Evolutionary conservation across 2,329 filamentous ascomycete genomes (phyloP).

Genomic region (Zarea fungicola): DNA sequence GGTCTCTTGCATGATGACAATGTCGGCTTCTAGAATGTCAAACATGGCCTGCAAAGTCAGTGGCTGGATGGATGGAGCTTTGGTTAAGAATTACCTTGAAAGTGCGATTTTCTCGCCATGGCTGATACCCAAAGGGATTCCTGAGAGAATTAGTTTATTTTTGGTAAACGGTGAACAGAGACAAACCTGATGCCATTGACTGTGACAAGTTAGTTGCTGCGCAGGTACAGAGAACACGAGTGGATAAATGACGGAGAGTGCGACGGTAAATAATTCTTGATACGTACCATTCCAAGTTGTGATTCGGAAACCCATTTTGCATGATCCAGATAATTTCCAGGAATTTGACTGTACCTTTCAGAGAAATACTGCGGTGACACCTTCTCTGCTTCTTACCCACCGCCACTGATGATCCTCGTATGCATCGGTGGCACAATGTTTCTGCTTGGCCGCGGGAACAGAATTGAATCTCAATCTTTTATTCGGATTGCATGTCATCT

Average conservation of each 20-base stretch:
- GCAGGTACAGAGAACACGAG: too few species aligned
- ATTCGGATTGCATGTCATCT: not conserved
- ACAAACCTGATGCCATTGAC: conserved; percentile 75
- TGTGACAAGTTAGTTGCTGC: conserved; percentile 26
- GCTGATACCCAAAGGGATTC: conserved; percentile 79
- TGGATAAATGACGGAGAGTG: too few species aligned
- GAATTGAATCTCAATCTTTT: not conserved
- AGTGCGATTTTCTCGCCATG: conserved; percentile 68
- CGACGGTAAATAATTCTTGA: too few species aligned
- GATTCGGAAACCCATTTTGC: conserved; percentile 67
- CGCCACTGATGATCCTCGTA: not conserved
- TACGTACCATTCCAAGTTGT: conserved; percentile 75
- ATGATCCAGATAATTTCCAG: not conserved
- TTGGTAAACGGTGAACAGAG: not conserved
- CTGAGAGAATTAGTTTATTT: conserved; percentile 34
- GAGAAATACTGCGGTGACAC: not conserved
- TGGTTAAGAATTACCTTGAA: conserved; percentile 51
- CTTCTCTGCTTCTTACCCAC: not conserved
- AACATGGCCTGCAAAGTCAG: conserved; percentile 69
- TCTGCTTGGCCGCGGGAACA: too few species aligned
- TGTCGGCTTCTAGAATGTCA: conserved; percentile 84
- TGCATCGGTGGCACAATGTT: not conserved
- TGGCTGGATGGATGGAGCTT: not conserved
- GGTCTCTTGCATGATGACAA: conserved; percentile 90
- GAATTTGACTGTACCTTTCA: too few species aligned